These are phyloP conservation scores for Colletotrichum cordylinicola DNA, from an alignment of 2,329 filamentous ascomycete species.

Conservation along the genomic window DNA sequence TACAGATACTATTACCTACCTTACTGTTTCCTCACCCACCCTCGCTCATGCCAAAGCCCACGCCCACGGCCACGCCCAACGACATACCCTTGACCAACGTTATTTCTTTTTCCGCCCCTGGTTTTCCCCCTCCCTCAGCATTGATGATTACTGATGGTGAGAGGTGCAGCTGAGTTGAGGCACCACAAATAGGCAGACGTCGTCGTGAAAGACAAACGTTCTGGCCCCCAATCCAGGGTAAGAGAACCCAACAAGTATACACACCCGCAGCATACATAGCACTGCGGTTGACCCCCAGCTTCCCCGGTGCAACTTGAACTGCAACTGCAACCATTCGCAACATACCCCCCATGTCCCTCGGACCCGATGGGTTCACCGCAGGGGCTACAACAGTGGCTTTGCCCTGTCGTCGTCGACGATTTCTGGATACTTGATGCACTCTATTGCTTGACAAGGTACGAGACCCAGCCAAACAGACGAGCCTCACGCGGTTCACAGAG, in stretches of 20 bases:
- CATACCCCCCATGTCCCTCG: not conserved
- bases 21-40: not conserved
- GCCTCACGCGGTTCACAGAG: not conserved
- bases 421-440: not conserved
- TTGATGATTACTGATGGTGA: not conserved
- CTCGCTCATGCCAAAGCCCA: not conserved
- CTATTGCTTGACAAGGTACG: not conserved
- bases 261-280: not conserved
- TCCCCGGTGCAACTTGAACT: not conserved
- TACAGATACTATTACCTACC: not conserved
- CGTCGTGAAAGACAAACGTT: not conserved
- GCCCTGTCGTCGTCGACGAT: not conserved
- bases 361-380: not conserved
- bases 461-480: not conserved
- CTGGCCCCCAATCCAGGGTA: not conserved
- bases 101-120: not conserved
- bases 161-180: not conserved
- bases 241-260: not conserved
- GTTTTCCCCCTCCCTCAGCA: not conserved
- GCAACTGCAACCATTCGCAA: not conserved
- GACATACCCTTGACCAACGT: not conserved
- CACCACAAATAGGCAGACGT: not conserved
- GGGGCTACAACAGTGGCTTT: not conserved
- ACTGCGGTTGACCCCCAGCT: not conserved
- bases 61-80: not conserved